Evolutionary conservation across 2,329 filamentous ascomycete species (phyloP).

Genomic region (Drechslera avenae): DNA sequence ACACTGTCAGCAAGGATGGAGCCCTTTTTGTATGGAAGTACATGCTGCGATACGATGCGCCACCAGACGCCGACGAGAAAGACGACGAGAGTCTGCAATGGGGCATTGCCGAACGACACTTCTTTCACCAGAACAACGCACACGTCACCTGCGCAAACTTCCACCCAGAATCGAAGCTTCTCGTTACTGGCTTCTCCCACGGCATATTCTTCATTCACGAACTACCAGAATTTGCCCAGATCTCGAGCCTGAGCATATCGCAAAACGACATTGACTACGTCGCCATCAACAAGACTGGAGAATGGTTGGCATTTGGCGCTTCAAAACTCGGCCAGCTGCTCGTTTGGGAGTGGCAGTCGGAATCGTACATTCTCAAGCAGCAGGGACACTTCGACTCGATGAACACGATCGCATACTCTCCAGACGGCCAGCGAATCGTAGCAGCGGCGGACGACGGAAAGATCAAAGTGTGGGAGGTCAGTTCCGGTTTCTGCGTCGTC

Average conservation of each 20-base stretch:
- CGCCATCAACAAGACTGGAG: constrained; percentile 89
- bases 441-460: constrained; percentile 97
- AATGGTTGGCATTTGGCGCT: constrained; percentile 97
- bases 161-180: constrained; percentile 82
- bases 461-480: constrained; percentile 97
- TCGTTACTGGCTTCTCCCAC: constrained; percentile 96
- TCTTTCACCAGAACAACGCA: constrained; percentile 89
- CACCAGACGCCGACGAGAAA: constrained; percentile 59
- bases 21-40: constrained; percentile 95
- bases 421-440: constrained; percentile 89
- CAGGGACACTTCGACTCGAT: constrained; percentile 97
- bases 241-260: constrained; percentile 91
- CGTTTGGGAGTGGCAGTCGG: constrained; percentile 99
- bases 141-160: constrained; percentile 89
- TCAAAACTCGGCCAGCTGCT: constrained; percentile 94
- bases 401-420: constrained; percentile 90
- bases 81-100: constrained; percentile 76
- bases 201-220: constrained; percentile 94
- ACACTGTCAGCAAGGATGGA: constrained; percentile 96
- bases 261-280: constrained; percentile 96
- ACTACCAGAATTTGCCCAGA: constrained; percentile 92
- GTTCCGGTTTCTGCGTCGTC: constrained; percentile 95
- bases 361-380: constrained; percentile 98
- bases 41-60: constrained; percentile 62
- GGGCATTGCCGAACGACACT: constrained; percentile 90